Conservation (phyloP, 2,329 filamentous ascomycete genomes). For the Fusarium burgessii region DNA sequence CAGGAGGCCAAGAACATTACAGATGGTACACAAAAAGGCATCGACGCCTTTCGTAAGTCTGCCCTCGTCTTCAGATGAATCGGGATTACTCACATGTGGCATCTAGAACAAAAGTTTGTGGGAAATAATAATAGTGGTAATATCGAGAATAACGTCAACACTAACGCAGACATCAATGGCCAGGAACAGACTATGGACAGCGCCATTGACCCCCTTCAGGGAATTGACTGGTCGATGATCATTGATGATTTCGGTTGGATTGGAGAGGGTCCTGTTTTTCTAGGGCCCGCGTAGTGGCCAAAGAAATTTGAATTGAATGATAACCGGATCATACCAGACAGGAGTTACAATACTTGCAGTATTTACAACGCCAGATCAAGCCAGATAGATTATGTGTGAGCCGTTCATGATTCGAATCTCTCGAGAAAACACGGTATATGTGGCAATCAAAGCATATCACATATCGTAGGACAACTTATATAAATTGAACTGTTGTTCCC, state of each 20-base stretch:
- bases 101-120: conserved; percentile 8
- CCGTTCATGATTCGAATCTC: not conserved
- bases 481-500: conserved; percentile 12
- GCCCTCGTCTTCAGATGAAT: not conserved
- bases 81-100: not conserved
- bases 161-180: conserved; percentile 11
- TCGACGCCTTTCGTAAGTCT: conserved; percentile 49
- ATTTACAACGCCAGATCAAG: not conserved
- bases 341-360: not conserved
- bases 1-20: conserved; percentile 53
- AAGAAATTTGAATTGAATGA: not conserved
- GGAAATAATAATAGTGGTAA: not conserved
- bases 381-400: not conserved
- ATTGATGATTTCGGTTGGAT: conserved; percentile 64
- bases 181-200: conserved; percentile 38
- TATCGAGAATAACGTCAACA: not conserved
- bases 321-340: too few relatives aligned
- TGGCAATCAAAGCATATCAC: not conserved
- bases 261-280: conserved; percentile 47
- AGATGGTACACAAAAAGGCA: conserved; percentile 47
- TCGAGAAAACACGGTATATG: not conserved
- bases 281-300: conserved; percentile 44
- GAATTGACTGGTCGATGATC: conserved; percentile 63
- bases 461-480: not conserved
- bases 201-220: conserved; percentile 54